Conservation (phyloP, 805 yeast genomes). For the Nakazawaea sp. region DNA sequence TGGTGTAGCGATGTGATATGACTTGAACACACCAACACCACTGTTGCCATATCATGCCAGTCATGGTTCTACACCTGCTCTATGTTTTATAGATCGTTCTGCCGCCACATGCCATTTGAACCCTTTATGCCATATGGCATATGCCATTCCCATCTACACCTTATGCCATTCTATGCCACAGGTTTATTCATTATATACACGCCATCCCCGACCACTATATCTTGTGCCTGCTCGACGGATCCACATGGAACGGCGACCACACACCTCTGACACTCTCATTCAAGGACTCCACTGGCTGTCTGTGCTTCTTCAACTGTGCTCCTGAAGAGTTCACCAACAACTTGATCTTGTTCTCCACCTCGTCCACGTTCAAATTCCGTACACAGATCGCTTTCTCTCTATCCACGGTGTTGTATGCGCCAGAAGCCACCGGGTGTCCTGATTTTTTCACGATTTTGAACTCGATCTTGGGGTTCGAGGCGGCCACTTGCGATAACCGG, state of each 20-base stretch:
- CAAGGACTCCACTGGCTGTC: conserved; percentile 70
- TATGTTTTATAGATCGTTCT: neutral
- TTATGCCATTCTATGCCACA: neutral
- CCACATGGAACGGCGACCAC: conserved; percentile 93
- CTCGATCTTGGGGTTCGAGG: conserved; percentile 56
- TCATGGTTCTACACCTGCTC: too few species aligned
- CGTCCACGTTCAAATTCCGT: conserved; percentile 57
- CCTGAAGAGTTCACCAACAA: conserved; percentile 69
- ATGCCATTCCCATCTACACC: too few species aligned
- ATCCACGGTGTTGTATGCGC: conserved; percentile 40
- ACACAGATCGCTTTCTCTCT: conserved; percentile 63
- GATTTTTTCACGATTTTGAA: conserved; percentile 61
- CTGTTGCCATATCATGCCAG: too few species aligned
- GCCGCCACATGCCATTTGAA: too few species aligned
- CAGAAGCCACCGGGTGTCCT: conserved; percentile 78
- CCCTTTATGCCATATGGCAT: neutral
- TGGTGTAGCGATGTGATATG: too few species aligned
- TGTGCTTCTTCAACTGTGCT: conserved; percentile 49
- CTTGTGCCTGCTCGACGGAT: conserved; percentile 40
- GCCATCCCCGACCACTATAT: conserved; percentile 22
- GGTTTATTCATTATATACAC: neutral
- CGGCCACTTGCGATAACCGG: conserved; percentile 50
- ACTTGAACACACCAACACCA: too few species aligned
- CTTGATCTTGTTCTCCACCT: conserved; percentile 58
- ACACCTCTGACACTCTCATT: conserved; percentile 89